Percentiles rank a stretch among this genome's conserved stretches.
These are phyloP conservation scores for Castanea sativa DNA, from an alignment of 306 rosid species.

Conservation along the genomic window DNA sequence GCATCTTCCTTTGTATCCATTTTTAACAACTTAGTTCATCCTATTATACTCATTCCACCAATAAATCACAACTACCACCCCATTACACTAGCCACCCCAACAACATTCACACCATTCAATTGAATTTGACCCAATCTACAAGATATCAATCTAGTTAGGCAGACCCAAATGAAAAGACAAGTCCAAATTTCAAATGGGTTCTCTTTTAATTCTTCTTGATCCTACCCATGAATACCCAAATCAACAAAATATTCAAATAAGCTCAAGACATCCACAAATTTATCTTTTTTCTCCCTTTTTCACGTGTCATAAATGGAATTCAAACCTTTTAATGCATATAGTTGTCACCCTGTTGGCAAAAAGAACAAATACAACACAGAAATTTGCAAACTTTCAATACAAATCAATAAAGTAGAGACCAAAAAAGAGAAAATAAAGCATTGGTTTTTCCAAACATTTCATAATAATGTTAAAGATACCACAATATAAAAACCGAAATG, in stretches of 20 bases:
- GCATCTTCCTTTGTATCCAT: slow-evolving; percentile 62
- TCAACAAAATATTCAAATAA: slow-evolving; percentile 24
- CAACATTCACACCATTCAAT: slow-evolving; percentile 26
- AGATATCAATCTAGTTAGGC: slow-evolving; percentile 10
- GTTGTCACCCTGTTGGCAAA: slow-evolving; percentile 33
- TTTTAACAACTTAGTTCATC: slow-evolving; percentile 43
- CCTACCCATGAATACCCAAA: slow-evolving; percentile 25
- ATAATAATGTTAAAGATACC: neutral
- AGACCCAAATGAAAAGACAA: slow-evolving; percentile 24
- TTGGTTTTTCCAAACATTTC: slow-evolving; percentile 17
- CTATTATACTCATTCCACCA: slow-evolving; percentile 26
- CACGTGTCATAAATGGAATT: slow-evolving; percentile 18
- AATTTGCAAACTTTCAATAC: slow-evolving; percentile 9
- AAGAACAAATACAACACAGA: slow-evolving; percentile 14
- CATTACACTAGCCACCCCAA: slow-evolving; percentile 15
- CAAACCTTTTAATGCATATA: slow-evolving; percentile 25
- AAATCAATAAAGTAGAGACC: slow-evolving; percentile 16
- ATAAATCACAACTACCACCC: slow-evolving; percentile 17
- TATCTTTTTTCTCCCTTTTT: slow-evolving; percentile 8
- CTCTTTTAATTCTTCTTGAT: slow-evolving; percentile 19
- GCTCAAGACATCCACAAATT: slow-evolving; percentile 29
- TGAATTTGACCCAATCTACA: slow-evolving; percentile 23
- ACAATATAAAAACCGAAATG: slow-evolving; percentile 48
- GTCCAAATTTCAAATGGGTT: slow-evolving; percentile 5
- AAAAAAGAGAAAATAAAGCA: slow-evolving; percentile 26